Evolutionary conservation across 2,329 filamentous ascomycete species (phyloP).

Genomic region (Curvularia lunata): DNA sequence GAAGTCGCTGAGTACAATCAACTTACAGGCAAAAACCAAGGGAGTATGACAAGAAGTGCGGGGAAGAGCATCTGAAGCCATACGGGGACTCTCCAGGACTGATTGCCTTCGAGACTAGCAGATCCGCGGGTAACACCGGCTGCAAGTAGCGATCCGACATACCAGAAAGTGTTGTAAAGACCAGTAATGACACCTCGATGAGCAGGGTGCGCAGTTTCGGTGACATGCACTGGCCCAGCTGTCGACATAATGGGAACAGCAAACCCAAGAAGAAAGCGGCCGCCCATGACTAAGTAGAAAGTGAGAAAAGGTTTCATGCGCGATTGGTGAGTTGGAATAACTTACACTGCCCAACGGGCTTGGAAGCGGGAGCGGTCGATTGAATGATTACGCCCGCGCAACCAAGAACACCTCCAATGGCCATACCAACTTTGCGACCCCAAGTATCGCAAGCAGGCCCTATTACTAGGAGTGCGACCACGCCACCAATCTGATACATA

Average conservation of each 20-base stretch:
- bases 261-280: slow-evolving; percentile 65
- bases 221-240: slow-evolving; percentile 64
- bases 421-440: slow-evolving; percentile 55
- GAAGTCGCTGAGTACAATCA: neutral
- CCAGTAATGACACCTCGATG: slow-evolving; percentile 59
- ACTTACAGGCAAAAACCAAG: slow-evolving; percentile 63
- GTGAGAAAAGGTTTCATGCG: neutral
- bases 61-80: slow-evolving; percentile 39
- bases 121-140: slow-evolving; percentile 35
- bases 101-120: slow-evolving; percentile 24
- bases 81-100: slow-evolving; percentile 32
- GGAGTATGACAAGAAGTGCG: slow-evolving; percentile 52
- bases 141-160: slow-evolving; percentile 47
- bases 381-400: slow-evolving; percentile 58
- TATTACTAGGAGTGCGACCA: slow-evolving; percentile 55
- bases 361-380: slow-evolving; percentile 52
- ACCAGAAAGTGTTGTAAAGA: slow-evolving; percentile 55
- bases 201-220: slow-evolving; percentile 66
- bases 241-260: slow-evolving; percentile 63
- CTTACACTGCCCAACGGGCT: slow-evolving; percentile 49
- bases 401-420: slow-evolving; percentile 59
- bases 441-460: slow-evolving; percentile 56
- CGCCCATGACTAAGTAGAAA: slow-evolving; percentile 54
- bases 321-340: neutral
- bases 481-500: slow-evolving; percentile 58